A percentile compares a stretch with the other conserved stretches of the same genome.
Evolutionary conservation across 306 rosid species (phyloP).

Genomic region (Clitoria ternatea): DNA sequence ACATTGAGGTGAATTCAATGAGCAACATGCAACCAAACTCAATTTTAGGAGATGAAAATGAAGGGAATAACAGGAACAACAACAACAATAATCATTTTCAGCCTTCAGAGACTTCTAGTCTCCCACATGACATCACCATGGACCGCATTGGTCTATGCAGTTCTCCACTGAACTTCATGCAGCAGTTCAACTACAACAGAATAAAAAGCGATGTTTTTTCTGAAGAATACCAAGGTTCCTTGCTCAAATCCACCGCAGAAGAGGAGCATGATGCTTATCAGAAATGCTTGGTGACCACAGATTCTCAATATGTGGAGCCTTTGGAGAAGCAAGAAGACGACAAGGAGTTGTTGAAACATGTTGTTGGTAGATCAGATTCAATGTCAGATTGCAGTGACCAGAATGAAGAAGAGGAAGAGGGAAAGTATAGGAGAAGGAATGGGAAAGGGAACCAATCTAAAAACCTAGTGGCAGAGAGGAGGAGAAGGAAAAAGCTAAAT

Average conservation of each 20-base stretch:
- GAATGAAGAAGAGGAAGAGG: conserved; percentile 73
- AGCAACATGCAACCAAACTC: conserved; percentile 42
- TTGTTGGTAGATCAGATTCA: conserved; percentile 54
- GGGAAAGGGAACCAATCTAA: conserved; percentile 78
- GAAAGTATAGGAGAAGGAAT: conserved; percentile 56
- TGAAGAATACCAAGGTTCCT: conserved; percentile 53
- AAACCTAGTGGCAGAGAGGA: conserved; percentile 84
- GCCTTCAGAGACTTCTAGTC: conserved; percentile 42
- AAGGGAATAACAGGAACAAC: conserved; percentile 30
- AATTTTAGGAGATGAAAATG: conserved; percentile 35
- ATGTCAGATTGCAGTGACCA: conserved; percentile 88
- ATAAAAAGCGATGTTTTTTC: conserved; percentile 34
- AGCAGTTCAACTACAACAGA: conserved; percentile 46
- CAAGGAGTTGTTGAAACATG: conserved; percentile 47
- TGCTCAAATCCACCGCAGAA: conserved; percentile 34
- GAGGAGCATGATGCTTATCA: conserved; percentile 29
- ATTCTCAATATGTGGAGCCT: conserved; percentile 40
- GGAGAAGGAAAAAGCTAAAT: conserved; percentile 90
- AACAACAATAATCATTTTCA: conserved; percentile 17
- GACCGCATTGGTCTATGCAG: conserved; percentile 35
- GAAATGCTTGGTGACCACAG: conserved; percentile 32
- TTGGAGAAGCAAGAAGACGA: conserved; percentile 49
- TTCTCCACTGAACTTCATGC: conserved; percentile 64
- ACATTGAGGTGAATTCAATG: conserved; percentile 28
- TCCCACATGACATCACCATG: conserved; percentile 43